These are phyloP conservation scores for Bromus sterilis DNA, from an alignment of 176 grass and related monocot species.

Conservation along the genomic window DNA sequence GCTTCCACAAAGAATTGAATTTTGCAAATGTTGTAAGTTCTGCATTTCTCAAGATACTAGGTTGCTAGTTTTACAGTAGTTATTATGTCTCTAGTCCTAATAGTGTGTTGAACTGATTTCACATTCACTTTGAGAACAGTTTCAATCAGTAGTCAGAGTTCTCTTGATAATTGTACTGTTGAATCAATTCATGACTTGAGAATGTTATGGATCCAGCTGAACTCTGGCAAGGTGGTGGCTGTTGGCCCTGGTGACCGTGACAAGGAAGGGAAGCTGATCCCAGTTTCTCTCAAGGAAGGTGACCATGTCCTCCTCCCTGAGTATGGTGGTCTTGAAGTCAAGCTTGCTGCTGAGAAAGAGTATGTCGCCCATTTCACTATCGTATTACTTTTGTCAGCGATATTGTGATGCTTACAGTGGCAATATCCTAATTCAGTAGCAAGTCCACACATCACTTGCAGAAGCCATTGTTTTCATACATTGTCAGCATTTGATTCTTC, in stretches of 20 bases:
- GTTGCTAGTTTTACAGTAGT: neutral
- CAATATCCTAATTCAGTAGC: neutral
- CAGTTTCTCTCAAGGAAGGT: conserved; percentile 73
- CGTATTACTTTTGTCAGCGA: neutral
- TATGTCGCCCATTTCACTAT: neutral
- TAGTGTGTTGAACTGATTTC: neutral
- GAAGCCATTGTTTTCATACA: neutral
- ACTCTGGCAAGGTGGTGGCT: conserved; percentile 75
- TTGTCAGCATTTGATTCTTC: neutral
- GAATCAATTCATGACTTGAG: neutral
- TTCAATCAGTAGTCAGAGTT: neutral
- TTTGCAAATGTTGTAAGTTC: neutral
- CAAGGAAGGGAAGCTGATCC: conserved; percentile 74
- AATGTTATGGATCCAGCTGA: conserved; percentile 44
- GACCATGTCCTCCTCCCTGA: conserved; percentile 89
- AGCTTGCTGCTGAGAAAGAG: conserved; percentile 82
- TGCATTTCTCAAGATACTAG: neutral
- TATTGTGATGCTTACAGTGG: neutral
- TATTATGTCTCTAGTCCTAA: neutral
- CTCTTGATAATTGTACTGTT: neutral
- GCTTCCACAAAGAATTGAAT: neutral
- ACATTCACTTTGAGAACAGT: neutral
- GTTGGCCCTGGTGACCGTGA: conserved; percentile 76
- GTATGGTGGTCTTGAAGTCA: conserved; percentile 90
- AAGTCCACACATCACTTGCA: neutral